These are phyloP conservation scores for Penicillium ochrochloron DNA, from an alignment of 495 filamentous ascomycete genomes.

Conservation along the genomic window DNA sequence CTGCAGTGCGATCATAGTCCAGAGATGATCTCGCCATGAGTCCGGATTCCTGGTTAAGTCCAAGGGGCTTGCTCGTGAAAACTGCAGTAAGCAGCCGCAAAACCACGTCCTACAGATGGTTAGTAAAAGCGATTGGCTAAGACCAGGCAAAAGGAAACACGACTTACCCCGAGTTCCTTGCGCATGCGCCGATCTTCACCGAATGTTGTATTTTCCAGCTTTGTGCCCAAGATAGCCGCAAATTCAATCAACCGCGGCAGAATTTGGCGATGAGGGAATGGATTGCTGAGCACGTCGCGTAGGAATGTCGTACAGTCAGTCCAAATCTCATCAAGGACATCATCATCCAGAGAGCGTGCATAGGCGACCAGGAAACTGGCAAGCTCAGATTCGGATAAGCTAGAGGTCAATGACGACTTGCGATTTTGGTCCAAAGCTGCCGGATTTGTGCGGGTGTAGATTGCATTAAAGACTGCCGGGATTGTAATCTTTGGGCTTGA, in stretches of 20 bases:
- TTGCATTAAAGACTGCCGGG: constrained; percentile 95
- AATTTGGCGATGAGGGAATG: constrained; percentile 91
- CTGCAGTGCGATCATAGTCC: constrained; percentile 48
- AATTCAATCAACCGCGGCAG: constrained; percentile 88
- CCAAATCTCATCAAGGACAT: constrained; percentile 99
- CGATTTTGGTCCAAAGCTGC: constrained; percentile 74
- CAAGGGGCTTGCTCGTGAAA: constrained; percentile 84
- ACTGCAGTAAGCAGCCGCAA: constrained; percentile 84
- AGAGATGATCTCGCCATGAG: constrained; percentile 47
- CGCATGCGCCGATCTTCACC: constrained; percentile 95
- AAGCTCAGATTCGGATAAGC: constrained; percentile 78
- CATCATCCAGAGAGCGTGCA: constrained; percentile 86
- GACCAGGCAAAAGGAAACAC: neutral
- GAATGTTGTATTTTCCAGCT: constrained; percentile 97
- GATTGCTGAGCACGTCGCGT: constrained; percentile 87
- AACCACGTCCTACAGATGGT: constrained; percentile 76
- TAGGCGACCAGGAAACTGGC: constrained; percentile 90
- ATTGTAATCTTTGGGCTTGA: constrained; percentile 91
- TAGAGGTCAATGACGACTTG: constrained; percentile 85
- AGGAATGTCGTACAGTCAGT: constrained; percentile 90
- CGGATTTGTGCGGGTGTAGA: constrained; percentile 92
- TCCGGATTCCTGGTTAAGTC: constrained; percentile 52
- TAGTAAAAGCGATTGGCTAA: constrained; percentile 12
- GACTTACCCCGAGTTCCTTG: constrained; percentile 82
- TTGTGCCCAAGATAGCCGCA: constrained; percentile 84